Percentiles rank a stretch among this genome's conserved stretches.
phyloP scores from a whole-genome alignment of 2,329 filamentous ascomycete species.

The Phialophora expanda region DNA sequence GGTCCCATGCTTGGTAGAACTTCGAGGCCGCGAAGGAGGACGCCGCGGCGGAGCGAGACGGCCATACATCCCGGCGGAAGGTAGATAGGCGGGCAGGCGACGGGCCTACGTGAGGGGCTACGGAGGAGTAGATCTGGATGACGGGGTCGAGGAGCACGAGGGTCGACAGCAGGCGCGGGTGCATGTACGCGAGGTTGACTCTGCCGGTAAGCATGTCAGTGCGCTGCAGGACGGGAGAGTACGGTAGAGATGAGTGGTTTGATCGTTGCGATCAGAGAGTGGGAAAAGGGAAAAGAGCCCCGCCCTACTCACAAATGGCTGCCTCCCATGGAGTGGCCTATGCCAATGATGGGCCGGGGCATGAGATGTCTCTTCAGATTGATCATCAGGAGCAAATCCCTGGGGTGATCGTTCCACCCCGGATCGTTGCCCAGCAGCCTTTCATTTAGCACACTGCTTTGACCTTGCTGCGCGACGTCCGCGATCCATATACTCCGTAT shows the following conservation, averaged over 20 bases:
- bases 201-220: slow-evolving; percentile 22
- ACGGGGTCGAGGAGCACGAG: slow-evolving; percentile 73
- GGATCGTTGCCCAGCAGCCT: slow-evolving; percentile 75
- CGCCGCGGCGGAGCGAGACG: slow-evolving; percentile 71
- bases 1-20: slow-evolving; percentile 85
- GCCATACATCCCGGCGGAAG: slow-evolving; percentile 79
- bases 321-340: slow-evolving; percentile 86
- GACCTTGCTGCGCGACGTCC: slow-evolving; percentile 77
- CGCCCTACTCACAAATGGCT: slow-evolving; percentile 57
- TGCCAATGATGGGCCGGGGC: slow-evolving; percentile 69
- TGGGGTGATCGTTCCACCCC: slow-evolving; percentile 76
- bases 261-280: background rate
- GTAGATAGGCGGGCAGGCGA: slow-evolving; percentile 72
- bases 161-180: slow-evolving; percentile 75
- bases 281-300: background rate
- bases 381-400: slow-evolving; percentile 71
- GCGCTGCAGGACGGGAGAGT: slow-evolving; percentile 35
- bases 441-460: slow-evolving; percentile 75
- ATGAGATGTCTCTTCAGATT: slow-evolving; percentile 44
- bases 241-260: background rate
- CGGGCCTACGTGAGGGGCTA: slow-evolving; percentile 41
- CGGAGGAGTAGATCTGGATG: slow-evolving; percentile 47
- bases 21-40: slow-evolving; percentile 69
- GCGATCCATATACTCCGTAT: slow-evolving; percentile 80
- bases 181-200: slow-evolving; percentile 56